A percentile compares a stretch with the other conserved stretches of the same genome.
Conservation (phyloP, 129 eudicot species). For the Flaveria robusta region DNA sequence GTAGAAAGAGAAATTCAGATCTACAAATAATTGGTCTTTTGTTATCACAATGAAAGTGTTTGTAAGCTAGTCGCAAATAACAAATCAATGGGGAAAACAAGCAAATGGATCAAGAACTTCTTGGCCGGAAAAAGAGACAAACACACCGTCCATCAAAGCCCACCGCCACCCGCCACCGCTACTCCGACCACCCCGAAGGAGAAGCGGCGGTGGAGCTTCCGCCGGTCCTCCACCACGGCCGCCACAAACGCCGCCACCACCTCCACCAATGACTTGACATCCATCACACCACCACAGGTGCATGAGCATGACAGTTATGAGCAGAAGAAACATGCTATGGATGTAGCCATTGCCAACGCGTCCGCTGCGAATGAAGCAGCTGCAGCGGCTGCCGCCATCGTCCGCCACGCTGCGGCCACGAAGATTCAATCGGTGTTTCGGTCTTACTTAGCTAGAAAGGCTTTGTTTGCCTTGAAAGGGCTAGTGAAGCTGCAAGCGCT, state of each 20-base stretch:
- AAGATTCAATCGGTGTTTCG: slow-evolving; percentile 79
- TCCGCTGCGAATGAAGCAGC: slow-evolving; percentile 65
- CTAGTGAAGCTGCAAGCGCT: slow-evolving; percentile 89
- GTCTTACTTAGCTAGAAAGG: slow-evolving; percentile 87
- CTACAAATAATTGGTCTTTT: slow-evolving; percentile 35
- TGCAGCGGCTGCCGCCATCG: slow-evolving; percentile 57
- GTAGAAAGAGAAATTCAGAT: slow-evolving; percentile 32
- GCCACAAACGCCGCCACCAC: slow-evolving; percentile 35
- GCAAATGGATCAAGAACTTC: slow-evolving; percentile 75
- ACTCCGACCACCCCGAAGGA: slow-evolving; percentile 72
- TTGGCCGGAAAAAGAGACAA: slow-evolving; percentile 69
- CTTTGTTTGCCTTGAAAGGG: slow-evolving; percentile 86
- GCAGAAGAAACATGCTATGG: slow-evolving; percentile 56
- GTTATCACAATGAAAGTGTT: slow-evolving; percentile 21
- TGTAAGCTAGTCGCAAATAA: slow-evolving; percentile 42
- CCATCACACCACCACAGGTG: slow-evolving; percentile 32
- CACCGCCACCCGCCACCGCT: slow-evolving; percentile 48
- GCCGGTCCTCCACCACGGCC: slow-evolving; percentile 69
- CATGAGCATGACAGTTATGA: slow-evolving; percentile 43
- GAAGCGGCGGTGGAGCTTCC: slow-evolving; percentile 91
- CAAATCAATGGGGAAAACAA: slow-evolving; percentile 76
- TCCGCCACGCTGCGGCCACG: slow-evolving; percentile 65
- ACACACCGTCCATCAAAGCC: slow-evolving; percentile 34
- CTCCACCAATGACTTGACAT: slow-evolving; percentile 30
- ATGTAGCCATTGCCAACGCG: slow-evolving; percentile 54